phyloP scores from a whole-genome alignment of 495 filamentous ascomycete species.

The Neurospora africana region DNA sequence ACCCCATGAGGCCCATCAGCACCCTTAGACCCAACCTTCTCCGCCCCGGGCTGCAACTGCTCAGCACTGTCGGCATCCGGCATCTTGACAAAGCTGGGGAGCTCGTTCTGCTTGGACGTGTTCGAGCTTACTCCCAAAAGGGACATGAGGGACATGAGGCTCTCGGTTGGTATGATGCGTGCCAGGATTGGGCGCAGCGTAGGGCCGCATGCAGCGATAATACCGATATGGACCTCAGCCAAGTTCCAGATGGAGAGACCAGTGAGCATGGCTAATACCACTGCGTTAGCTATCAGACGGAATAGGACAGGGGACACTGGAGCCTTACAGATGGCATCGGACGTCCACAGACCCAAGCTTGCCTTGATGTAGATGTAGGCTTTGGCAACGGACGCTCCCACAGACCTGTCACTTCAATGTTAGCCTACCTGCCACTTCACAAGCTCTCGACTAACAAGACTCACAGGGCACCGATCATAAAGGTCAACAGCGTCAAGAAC shows the following conservation, averaged over 20 bases:
- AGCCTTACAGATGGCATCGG: constrained; percentile 13
- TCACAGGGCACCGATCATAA: constrained; percentile 13
- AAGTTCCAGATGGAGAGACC: constrained; percentile 13
- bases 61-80: neutral
- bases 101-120: neutral
- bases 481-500: constrained; percentile 7
- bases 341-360: neutral
- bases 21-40: neutral
- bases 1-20: neutral
- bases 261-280: neutral
- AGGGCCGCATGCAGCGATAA: constrained; percentile 13
- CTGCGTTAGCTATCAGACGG: neutral
- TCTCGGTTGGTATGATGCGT: constrained; percentile 2
- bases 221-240: constrained; percentile 14
- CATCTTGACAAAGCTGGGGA: neutral
- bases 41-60: neutral
- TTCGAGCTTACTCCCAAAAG: neutral
- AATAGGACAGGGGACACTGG: neutral
- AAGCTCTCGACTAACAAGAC: neutral
- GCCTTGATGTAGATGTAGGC: constrained; percentile 9
- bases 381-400: constrained; percentile 12
- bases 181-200: constrained; percentile 5
- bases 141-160: constrained; percentile 6
- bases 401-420: constrained; percentile 1
- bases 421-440: neutral